These are phyloP conservation scores for Chlamydomonas schloesseri DNA, from an alignment of 139 green algal genomes.

Conservation along the genomic window DNA sequence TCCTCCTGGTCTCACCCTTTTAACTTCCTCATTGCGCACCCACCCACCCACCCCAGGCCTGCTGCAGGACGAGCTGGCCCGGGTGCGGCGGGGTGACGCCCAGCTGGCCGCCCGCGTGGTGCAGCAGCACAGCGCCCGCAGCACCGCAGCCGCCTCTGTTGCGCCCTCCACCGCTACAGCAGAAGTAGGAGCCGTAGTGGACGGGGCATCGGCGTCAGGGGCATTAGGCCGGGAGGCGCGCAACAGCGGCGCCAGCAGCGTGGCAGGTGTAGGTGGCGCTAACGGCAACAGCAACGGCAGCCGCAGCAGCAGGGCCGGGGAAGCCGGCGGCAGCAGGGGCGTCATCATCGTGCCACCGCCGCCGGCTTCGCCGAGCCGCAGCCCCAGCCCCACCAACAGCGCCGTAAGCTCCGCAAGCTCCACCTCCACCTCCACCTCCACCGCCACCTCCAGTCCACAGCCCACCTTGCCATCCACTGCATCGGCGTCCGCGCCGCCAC, in stretches of 20 bases:
- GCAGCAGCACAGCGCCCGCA: neutral
- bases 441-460: no score
- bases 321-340: neutral
- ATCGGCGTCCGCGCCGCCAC: neutral
- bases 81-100: conserved; percentile 12
- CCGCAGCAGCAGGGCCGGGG: neutral
- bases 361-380: no score
- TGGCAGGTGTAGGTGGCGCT: no score
- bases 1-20: no score
- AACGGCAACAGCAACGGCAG: neutral
- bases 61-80: neutral
- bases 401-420: no score
- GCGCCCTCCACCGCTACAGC: neutral
- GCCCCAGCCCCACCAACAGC: no score
- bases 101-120: neutral
- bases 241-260: neutral
- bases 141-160: neutral
- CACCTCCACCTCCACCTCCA: neutral
- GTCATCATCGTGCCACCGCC: no score
- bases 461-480: neutral
- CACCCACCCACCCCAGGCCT: neutral
- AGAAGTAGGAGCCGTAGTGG: no score
- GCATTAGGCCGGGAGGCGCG: neutral
- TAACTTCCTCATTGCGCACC: no score
- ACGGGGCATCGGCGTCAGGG: neutral